Evolutionary conservation across 106 monocot genomes (phyloP).

Genomic region (Triglochin maritima): DNA sequence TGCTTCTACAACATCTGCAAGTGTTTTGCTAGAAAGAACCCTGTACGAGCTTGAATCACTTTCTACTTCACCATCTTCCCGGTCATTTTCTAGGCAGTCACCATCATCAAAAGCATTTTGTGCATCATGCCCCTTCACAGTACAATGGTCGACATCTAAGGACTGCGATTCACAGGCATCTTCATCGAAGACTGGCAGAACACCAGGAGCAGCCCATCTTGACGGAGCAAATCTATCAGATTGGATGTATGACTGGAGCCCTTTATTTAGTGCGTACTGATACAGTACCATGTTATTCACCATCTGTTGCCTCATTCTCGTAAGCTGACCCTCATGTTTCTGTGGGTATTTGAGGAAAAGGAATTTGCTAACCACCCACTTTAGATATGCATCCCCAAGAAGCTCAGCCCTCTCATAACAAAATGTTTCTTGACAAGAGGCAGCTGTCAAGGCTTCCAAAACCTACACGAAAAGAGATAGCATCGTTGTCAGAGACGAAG

Average conservation of each 20-base stretch:
- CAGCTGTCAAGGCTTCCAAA: slow-evolving; percentile 98
- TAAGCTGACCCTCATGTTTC: slow-evolving; percentile 97
- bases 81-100: slow-evolving; percentile 37
- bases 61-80: slow-evolving; percentile 92
- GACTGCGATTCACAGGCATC: slow-evolving; percentile 57
- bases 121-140: slow-evolving; percentile 5
- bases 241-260: slow-evolving; percentile 91
- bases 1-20: slow-evolving; percentile 98
- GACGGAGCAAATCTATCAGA: slow-evolving; percentile 92
- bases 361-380: slow-evolving; percentile 98
- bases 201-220: slow-evolving; percentile 94
- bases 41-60: slow-evolving; percentile 70
- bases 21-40: slow-evolving; percentile 93
- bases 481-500: neutral
- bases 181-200: slow-evolving; percentile 95
- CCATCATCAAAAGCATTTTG: slow-evolving; percentile 27
- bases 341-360: slow-evolving; percentile 95
- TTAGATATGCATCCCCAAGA: slow-evolving; percentile 95
- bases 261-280: slow-evolving; percentile 76
- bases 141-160: slow-evolving; percentile 30
- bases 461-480: slow-evolving; percentile 32
- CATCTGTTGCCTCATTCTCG: slow-evolving; percentile 98
- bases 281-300: slow-evolving; percentile 96
- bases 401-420: slow-evolving; percentile 97
- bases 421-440: slow-evolving; percentile 94